These are phyloP conservation scores for Pseudogymnoascus sp. DNA, from an alignment of 2,329 filamentous ascomycete species.

Conservation along the genomic window DNA sequence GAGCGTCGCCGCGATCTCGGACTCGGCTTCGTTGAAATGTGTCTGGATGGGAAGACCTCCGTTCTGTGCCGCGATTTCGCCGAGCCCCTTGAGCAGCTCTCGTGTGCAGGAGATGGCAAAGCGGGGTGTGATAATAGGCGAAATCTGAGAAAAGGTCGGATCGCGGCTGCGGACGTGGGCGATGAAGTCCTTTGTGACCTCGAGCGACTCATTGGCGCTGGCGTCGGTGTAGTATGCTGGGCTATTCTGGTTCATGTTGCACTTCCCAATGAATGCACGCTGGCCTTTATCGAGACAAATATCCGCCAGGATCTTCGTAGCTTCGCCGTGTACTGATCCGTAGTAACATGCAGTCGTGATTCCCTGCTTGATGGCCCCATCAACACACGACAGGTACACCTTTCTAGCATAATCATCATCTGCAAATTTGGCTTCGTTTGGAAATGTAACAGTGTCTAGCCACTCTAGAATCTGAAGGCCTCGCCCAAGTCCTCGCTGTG, in stretches of 20 bases:
- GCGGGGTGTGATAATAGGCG: constrained; percentile 34
- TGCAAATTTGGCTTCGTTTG: constrained; percentile 58
- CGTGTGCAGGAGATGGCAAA: constrained; percentile 54
- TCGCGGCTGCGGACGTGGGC: background rate
- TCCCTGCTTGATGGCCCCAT: constrained; percentile 72
- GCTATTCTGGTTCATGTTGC: constrained; percentile 62
- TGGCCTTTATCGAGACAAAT: constrained; percentile 73
- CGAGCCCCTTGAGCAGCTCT: constrained; percentile 46
- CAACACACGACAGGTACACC: constrained; percentile 70
- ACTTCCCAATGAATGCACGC: constrained; percentile 74
- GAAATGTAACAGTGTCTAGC: constrained; percentile 56
- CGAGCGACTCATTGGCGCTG: constrained; percentile 40
- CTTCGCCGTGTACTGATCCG: constrained; percentile 72
- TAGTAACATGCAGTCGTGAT: constrained; percentile 89
- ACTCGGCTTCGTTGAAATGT: constrained; percentile 57
- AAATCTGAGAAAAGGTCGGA: constrained; percentile 41
- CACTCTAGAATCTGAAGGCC: constrained; percentile 42
- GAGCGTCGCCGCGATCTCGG: constrained; percentile 49
- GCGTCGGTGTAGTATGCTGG: constrained; percentile 47
- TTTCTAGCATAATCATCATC: constrained; percentile 51
- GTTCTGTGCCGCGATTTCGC: constrained; percentile 42
- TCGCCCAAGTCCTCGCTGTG: constrained; percentile 32
- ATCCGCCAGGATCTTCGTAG: constrained; percentile 78
- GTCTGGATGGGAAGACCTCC: constrained; percentile 50
- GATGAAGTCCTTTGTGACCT: constrained; percentile 28